A percentile compares a stretch with the other conserved stretches of the same genome.
Conservation (phyloP, 345 rosid genomes). For the Mallotus nudiflorus region DNA sequence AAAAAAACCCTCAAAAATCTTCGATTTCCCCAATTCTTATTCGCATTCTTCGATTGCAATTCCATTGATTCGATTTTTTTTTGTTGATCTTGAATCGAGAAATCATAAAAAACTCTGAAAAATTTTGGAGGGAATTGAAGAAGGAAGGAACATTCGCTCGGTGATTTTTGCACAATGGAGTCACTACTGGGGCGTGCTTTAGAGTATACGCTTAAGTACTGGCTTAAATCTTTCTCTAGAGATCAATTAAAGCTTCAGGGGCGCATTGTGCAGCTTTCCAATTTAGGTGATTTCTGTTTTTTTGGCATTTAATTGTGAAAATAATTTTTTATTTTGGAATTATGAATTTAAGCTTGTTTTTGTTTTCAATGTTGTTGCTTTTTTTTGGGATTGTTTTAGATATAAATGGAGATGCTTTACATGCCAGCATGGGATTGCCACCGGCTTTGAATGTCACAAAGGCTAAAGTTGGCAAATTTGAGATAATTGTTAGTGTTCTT, state of each 20-base stretch:
- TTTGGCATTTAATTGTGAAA: neutral
- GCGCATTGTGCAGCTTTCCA: constrained; percentile 85
- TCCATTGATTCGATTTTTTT: neutral
- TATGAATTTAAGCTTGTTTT: neutral
- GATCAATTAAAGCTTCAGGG: constrained; percentile 97
- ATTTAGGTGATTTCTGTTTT: constrained; percentile 50
- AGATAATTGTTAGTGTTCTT: constrained; percentile 62
- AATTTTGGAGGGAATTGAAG: neutral
- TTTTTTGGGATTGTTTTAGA: constrained; percentile 36
- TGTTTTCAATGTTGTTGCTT: too few species aligned
- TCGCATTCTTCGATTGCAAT: neutral
- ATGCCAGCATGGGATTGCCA: constrained; percentile 97
- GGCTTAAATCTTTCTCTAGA: constrained; percentile 98
- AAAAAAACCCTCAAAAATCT: neutral
- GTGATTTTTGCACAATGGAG: constrained; percentile 60
- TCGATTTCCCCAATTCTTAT: neutral
- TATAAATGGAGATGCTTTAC: constrained; percentile 94
- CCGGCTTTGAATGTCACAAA: constrained; percentile 84
- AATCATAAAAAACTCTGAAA: neutral
- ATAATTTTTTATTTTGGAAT: neutral
- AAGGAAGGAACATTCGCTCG: too few species aligned
- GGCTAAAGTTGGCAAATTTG: constrained; percentile 86
- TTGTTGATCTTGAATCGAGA: neutral
- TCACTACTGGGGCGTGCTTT: constrained; percentile 89
- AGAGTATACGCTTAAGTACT: constrained; percentile 98